These are phyloP conservation scores for Xylariaceae sp. DNA, from an alignment of 2,329 filamentous ascomycete genomes.

Conservation along the genomic window DNA sequence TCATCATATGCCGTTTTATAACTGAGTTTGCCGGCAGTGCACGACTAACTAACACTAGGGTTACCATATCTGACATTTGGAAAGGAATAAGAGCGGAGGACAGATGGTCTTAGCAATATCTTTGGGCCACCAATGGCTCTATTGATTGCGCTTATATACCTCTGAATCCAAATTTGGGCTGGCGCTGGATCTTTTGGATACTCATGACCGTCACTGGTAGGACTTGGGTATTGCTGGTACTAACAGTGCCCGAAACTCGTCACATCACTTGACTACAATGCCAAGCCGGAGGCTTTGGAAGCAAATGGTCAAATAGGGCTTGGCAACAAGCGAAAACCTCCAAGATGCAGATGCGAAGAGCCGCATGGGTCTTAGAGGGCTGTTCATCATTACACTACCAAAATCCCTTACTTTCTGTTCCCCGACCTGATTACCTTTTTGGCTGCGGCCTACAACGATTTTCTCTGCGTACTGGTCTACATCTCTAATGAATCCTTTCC, in stretches of 20 bases:
- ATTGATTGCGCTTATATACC: background rate
- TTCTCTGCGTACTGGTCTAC: background rate
- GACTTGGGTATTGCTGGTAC: background rate
- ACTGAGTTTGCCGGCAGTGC: background rate
- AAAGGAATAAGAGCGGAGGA: background rate
- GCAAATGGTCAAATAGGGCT: background rate
- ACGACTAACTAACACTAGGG: background rate
- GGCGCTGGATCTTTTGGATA: background rate
- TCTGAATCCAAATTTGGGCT: background rate
- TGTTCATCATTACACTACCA: no score
- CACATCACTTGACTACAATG: background rate
- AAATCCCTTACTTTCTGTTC: background rate
- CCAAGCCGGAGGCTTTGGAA: background rate
- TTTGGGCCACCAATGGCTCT: background rate
- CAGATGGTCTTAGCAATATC: background rate
- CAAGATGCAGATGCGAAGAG: background rate
- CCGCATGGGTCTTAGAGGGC: no score
- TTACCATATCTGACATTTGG: background rate
- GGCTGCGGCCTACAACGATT: background rate
- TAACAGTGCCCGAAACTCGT: background rate
- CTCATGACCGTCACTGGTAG: background rate
- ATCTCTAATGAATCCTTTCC: background rate
- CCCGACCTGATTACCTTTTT: background rate
- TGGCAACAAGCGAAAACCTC: background rate
- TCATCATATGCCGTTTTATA: background rate